These are phyloP conservation scores for Aspergillus sp. DNA, from an alignment of 2,329 filamentous ascomycete species.

Conservation along the genomic window DNA sequence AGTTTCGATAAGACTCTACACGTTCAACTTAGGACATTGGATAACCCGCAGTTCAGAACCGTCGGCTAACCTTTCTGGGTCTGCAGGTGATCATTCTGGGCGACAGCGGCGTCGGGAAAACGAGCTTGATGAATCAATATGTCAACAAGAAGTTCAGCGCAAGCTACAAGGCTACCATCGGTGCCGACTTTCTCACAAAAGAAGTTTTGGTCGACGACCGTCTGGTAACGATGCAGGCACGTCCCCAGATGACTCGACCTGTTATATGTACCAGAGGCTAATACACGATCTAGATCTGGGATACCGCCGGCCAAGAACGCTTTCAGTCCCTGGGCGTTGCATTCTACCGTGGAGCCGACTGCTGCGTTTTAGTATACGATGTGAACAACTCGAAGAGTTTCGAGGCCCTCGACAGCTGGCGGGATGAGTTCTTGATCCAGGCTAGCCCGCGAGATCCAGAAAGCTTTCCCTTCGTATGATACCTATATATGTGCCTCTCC, in stretches of 20 bases:
- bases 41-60: background rate
- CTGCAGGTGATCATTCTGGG: conserved; percentile 94
- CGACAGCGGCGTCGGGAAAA: conserved; percentile 98
- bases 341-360: conserved; percentile 96
- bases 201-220: conserved; percentile 96
- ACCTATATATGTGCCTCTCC: background rate
- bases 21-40: background rate
- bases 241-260: conserved; percentile 13
- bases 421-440: conserved; percentile 97
- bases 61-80: background rate
- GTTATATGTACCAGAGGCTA: background rate
- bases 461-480: conserved; percentile 89
- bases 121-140: conserved; percentile 99
- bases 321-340: conserved; percentile 97
- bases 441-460: conserved; percentile 94
- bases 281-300: conserved; percentile 70
- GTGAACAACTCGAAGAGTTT: conserved; percentile 99
- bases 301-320: conserved; percentile 93
- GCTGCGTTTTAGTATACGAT: conserved; percentile 96
- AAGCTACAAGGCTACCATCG: conserved; percentile 99
- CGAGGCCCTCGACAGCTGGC: conserved; percentile 96
- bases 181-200: conserved; percentile 96
- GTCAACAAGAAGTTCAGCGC: conserved; percentile 99
- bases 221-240: conserved; percentile 96
- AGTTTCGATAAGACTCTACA: background rate